Percentiles rank a stretch among this genome's conserved stretches.
Conservation (phyloP, 345 rosid species). For the Excoecaria cochinchinensis region DNA sequence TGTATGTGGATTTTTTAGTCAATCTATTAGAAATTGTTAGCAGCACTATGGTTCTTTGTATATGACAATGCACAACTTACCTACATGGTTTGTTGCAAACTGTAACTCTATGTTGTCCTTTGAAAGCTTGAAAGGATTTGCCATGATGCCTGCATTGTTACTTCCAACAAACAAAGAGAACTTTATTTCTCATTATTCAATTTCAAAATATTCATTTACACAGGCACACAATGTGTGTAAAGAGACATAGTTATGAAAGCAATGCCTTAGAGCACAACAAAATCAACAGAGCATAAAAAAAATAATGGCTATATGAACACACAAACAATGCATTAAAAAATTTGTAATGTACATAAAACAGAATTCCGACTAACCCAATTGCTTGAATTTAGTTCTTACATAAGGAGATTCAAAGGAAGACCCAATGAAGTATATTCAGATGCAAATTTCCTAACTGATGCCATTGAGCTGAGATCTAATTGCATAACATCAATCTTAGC, state of each 20-base stretch:
- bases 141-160: slow-evolving; percentile 38
- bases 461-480: slow-evolving; percentile 45
- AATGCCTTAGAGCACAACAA: not conserved
- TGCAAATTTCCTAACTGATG: slow-evolving; percentile 37
- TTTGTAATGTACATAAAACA: not conserved
- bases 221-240: not conserved
- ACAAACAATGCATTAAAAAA: not conserved
- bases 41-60: not conserved
- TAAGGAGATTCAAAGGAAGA: slow-evolving; percentile 43
- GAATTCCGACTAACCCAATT: not conserved
- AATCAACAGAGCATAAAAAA: not conserved
- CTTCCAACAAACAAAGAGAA: slow-evolving; percentile 15
- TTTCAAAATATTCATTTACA: not conserved
- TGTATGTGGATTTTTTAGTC: not conserved
- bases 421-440: slow-evolving; percentile 29
- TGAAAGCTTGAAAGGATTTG: slow-evolving; percentile 33
- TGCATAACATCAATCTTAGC: slow-evolving; percentile 35
- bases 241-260: too few species aligned
- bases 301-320: not conserved
- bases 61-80: slow-evolving; percentile 7
- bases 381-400: slow-evolving; percentile 23
- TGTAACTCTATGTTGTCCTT: slow-evolving; percentile 33
- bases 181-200: not conserved
- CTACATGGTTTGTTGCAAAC: slow-evolving; percentile 33
- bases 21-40: not conserved